Base-by-base conservation (phyloP, 2,329 filamentous ascomycete species). In the Botrytis paeoniae region DNA sequence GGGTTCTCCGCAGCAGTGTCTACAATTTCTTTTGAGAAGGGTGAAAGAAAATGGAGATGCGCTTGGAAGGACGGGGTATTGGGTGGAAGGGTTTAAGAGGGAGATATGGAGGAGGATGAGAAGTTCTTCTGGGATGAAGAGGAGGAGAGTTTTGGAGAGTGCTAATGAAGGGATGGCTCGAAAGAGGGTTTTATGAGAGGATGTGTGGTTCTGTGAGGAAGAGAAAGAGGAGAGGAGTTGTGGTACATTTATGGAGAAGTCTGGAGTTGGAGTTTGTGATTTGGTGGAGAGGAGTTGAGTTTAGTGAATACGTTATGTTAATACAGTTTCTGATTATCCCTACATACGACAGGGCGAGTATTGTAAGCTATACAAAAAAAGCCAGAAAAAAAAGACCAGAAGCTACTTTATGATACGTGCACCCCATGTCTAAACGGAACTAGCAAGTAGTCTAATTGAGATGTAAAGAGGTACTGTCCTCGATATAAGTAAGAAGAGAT, bases 1-100 rank as follows among this genome's bases (percentile, higher is more conserved):
- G 89, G 89, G 89, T 14, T 87, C 87, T 20, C 90, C 89, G 6
- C 87, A 88, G 75, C 92, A 97, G 83, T 97, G 94, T 82, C 87
- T 97, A 85, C 94, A 94, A 81, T 97, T 96, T 81, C 84, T 97
- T 64, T 83, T 93, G 48, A 81, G 86, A 57, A 81, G 85, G 22
- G 84, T 85, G 1, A 80, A 86, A 37, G 86, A 87, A 79, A 87
- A 87, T 76, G 80, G 81, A 54, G 83, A 82, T 62, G 82, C 83
- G 12, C 77, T 83, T 57, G 79, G 78, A 65, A 78, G 83, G 71
- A 84, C 83, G 57, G 79, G 76, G 41, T 79, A 81, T n/a, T 77
- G 75, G 75, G 66, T 76, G n/a, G 39, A 25, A 9, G 75, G 74
- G 6, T 76, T 76, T 48, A 66, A 64, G 41, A 74, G 32, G 57